Base-by-base conservation (phyloP, 441 rosid species). In the Jatropha multifida region DNA sequence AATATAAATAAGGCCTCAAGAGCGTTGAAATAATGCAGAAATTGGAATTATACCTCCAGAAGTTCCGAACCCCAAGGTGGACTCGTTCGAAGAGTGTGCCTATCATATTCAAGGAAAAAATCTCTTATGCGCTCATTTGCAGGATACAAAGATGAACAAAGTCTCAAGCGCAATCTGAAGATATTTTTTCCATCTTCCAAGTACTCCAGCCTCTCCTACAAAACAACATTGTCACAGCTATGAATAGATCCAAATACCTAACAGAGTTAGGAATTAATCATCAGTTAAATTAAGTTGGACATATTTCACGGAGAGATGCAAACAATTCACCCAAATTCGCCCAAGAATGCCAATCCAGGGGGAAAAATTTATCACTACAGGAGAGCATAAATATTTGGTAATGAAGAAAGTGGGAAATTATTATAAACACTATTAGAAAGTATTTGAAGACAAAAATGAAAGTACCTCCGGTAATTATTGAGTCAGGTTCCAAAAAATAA, bases 1-100 rank as follows among this genome's bases (percentile, higher is more conserved):
- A 48, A 54, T 37, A 74, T 40, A 65, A 71, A 68, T n/a, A 76
- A 59, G 23, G 37, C 27, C 64, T 5, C 48, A 46, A 68, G 8
- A 38, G 41, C 48, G 67, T 68, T 49, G 8, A 60, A 67, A 65
- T 77, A 52, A 20, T 18, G 54, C 40, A 77, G 17, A 65, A 66
- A 62, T 71, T 40, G 74, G 32, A 81, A 74, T 61, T 71, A 49
- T 89, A 94, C 99, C 98, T 96, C 98, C 80, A 96, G 86, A 81
- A 96, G 98, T 90, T 94, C 99, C 64, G 99, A 96, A 76, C 98
- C 98, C 99, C 99, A 96, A 65, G 98, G 99, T 62, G 99, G 91
- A 76, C 89, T 96, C 74, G 99, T 90, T 81, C 96, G 95, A 78
- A 94, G 95, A 75, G 97, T 91, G 87, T 94, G 99, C 78, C 98